Evolutionary conservation across 1,284 basidiomycete species (phyloP).

Genomic region (Irpex sp.): DNA sequence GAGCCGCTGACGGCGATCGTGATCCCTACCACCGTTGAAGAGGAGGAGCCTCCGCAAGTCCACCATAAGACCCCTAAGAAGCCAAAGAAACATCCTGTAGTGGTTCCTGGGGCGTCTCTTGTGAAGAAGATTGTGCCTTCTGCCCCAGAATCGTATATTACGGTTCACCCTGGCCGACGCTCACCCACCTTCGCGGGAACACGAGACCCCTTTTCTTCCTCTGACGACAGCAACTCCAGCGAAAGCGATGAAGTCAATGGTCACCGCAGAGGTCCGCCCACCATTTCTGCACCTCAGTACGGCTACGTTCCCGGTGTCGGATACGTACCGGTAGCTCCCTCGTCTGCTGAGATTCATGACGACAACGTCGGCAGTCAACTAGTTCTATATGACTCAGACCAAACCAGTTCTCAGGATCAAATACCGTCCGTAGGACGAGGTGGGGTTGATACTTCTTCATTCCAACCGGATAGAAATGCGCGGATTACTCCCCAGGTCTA

Average conservation of each 20-base stretch:
- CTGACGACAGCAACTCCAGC: conserved; percentile 2
- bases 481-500: conserved; percentile 7
- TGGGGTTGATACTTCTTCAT: conserved; percentile 1
- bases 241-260: neutral
- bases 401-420: neutral
- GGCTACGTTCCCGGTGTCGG: conserved; percentile 14
- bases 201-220: neutral
- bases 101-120: conserved; percentile 23
- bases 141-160: neutral
- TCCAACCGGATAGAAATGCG: conserved; percentile 5
- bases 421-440: neutral
- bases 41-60: neutral
- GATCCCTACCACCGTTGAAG: neutral
- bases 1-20: neutral
- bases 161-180: neutral
- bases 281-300: conserved; percentile 10
- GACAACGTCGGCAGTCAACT: conserved; percentile 2
- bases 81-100: conserved; percentile 14
- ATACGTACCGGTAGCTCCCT: conserved; percentile 12
- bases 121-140: conserved; percentile 18
- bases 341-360: neutral
- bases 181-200: neutral
- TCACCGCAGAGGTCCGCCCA: neutral
- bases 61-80: conserved; percentile 8
- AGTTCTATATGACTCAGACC: conserved; percentile 8